Percentiles rank a stretch among this genome's conserved stretches.
phyloP scores from a whole-genome alignment of 208 protist species.

The Crithidia fasciculata region DNA sequence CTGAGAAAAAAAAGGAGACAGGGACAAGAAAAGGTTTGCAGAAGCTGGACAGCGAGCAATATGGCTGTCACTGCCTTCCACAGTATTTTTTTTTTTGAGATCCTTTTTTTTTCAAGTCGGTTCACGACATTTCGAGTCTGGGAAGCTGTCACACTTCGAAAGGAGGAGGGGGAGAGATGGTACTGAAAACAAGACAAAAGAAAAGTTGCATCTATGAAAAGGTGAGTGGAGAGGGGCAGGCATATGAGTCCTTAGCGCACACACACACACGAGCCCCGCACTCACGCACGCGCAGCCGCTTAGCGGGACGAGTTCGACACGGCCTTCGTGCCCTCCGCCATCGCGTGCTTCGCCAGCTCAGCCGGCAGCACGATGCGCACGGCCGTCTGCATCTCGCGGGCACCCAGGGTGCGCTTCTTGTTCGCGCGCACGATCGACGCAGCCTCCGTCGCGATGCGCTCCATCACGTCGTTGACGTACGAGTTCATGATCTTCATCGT shows the following conservation, averaged over 20 bases:
- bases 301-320: conserved; percentile 86
- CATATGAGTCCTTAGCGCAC: neutral
- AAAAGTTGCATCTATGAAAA: conserved; percentile 19
- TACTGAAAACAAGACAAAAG: neutral
- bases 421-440: no score
- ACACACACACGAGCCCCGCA: no score
- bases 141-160: conserved; percentile 19
- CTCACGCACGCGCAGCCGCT: neutral
- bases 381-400: conserved; percentile 96
- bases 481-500: conserved; percentile 98
- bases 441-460: conserved; percentile 92
- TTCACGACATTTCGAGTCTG: neutral
- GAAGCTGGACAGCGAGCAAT: no score
- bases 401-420: no score
- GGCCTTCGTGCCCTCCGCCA: conserved; percentile 98
- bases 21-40: no score
- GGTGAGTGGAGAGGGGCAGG: neutral
- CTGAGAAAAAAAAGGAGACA: no score
- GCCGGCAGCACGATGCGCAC: conserved; percentile 97
- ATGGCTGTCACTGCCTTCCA: neutral
- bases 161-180: conserved; percentile 4
- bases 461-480: conserved; percentile 98
- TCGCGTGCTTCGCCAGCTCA: conserved; percentile 98
- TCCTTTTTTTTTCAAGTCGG: neutral
- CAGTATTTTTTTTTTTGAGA: neutral